Percentiles rank a stretch among this genome's conserved stretches.
Evolutionary conservation across 352 stramenopile genomes (phyloP).

Genomic region (Phytophthora foliorum): DNA sequence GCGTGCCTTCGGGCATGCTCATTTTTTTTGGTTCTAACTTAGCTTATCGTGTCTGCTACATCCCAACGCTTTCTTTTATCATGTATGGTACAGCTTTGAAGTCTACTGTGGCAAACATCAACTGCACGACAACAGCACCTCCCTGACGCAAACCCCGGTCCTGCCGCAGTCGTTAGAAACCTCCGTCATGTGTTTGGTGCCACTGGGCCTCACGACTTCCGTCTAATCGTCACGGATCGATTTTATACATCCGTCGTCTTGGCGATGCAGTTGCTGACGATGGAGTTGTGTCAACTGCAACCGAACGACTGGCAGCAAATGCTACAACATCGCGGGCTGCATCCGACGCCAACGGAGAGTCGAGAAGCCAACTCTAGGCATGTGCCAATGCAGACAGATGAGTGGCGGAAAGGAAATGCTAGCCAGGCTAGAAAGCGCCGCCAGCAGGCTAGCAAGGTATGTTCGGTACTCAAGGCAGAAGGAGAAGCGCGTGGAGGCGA

Average conservation of each 20-base stretch:
- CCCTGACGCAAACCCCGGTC: not conserved
- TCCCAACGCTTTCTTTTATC: not conserved
- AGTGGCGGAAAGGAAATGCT: not conserved
- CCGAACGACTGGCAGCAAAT: not conserved
- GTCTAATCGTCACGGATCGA: not conserved
- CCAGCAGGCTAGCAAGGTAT: constrained; percentile 4
- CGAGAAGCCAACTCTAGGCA: not conserved
- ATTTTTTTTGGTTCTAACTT: constrained; percentile 5
- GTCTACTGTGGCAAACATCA: constrained; percentile 1
- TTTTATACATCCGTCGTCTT: not conserved
- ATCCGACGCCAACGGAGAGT: not conserved
- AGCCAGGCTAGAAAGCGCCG: constrained; percentile 3
- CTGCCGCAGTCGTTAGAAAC: not conserved
- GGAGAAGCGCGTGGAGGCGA: not conserved
- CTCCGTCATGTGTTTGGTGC: not conserved
- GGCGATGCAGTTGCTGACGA: not conserved
- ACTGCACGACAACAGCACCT: not conserved
- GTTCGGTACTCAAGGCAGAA: not conserved
- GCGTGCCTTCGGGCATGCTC: not conserved
- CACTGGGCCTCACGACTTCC: not conserved
- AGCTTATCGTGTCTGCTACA: constrained; percentile 2
- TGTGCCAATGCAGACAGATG: constrained; percentile 4
- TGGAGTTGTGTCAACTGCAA: not conserved
- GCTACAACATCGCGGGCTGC: not conserved
- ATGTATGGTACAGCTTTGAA: not conserved